Evolutionary conservation across 2,329 filamentous ascomycete genomes (phyloP), one percentile per base, ranked within the genome.

Genomic region (Ophiostoma pallidulum): DNA sequence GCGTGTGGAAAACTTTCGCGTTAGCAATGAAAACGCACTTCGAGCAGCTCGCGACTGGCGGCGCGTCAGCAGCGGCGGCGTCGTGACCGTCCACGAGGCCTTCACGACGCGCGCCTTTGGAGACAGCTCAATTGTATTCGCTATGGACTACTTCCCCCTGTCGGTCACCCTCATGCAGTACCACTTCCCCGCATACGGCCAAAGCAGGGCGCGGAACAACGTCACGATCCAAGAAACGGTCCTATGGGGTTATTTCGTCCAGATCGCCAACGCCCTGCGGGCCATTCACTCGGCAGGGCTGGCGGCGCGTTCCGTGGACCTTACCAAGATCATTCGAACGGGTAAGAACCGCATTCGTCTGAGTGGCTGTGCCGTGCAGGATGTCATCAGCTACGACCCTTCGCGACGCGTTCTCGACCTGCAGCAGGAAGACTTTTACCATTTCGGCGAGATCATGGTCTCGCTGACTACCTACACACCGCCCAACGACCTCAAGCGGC

Each of bases 41-140:
- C 78, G 85, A 50, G 80, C 84, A 1, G 85, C 92, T 47, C 87
- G 90, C 57, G 82, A 86, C 10, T 98, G 92, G 92, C 91, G 90
- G 60, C 80, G 85, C 50, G 78, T 98, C 41, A 77, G 78, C 59
- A 91, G 84, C 58, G 84, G 82, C 48, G 87, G 80, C 54, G 78
- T 97, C 18, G 91, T 97, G 26, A 84, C 83, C 0, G 78, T 94
- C 8, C 82, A 94, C 58, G 89, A 96, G 64, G 88, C 87, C 1
- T 98, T 98, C 59, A 98, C 92, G 0, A 94, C 88, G 12, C 75
- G 89, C 52, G 86, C 84, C 22, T 98, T 98, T 64, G 87, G 88
- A 47, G 92, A 97, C 63, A 94, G 87, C 65, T 97, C 92, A 3
- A 75, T 98, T 47, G 84, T 98, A 41, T 85, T 98, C 59, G 89